phyloP scores from a whole-genome alignment of 2,329 filamentous ascomycete genomes.

The Xylaria polymorpha region DNA sequence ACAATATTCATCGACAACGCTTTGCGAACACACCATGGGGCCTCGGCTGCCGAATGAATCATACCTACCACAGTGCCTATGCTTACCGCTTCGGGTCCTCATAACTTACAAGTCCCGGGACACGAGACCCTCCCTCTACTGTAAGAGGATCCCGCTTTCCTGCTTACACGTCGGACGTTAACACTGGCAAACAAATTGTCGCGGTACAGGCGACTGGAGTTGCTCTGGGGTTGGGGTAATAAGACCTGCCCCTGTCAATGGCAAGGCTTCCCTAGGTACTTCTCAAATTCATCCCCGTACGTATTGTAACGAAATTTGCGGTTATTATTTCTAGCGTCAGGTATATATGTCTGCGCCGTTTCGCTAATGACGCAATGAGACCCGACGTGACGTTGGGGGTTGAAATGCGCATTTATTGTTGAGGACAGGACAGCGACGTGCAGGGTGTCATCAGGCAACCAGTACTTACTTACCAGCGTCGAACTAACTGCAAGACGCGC shows the following conservation, averaged over 20 bases:
- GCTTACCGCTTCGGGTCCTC: constrained; percentile 14
- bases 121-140: no score
- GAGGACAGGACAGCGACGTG: constrained; percentile 21
- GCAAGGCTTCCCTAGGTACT: constrained; percentile 20
- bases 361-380: constrained; percentile 36
- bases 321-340: constrained; percentile 13
- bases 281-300: constrained; percentile 7
- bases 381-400: constrained; percentile 27
- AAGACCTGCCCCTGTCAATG: constrained; percentile 27
- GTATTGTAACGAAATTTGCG: constrained; percentile 13
- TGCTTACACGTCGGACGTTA: constrained; percentile 5
- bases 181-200: constrained; percentile 6
- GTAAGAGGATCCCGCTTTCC: constrained; percentile 8
- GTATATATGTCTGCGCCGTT: constrained; percentile 25
- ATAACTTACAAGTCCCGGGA: constrained; percentile 1
- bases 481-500: constrained; percentile 8
- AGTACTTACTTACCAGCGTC: neutral
- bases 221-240: constrained; percentile 38
- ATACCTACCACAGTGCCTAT: constrained; percentile 15
- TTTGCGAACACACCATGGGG: constrained; percentile 38
- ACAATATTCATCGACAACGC: constrained; percentile 14
- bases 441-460: constrained; percentile 17
- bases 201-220: constrained; percentile 24
- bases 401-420: neutral
- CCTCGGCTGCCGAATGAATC: constrained; percentile 29